These are phyloP conservation scores for Xerocomellus chrysenteron DNA, from an alignment of 768 basidiomycete genomes.

Conservation along the genomic window DNA sequence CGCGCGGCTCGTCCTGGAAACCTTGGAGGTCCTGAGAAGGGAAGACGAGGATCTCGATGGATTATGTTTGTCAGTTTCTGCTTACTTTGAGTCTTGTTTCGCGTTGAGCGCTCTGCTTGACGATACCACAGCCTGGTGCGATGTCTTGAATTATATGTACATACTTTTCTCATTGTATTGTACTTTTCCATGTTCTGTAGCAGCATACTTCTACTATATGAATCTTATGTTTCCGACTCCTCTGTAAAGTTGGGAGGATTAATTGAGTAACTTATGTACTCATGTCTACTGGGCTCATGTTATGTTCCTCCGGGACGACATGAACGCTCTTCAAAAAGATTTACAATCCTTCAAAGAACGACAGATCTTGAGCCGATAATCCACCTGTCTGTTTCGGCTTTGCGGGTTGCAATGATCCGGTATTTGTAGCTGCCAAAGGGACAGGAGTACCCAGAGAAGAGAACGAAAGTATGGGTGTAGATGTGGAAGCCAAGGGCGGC, in stretches of 20 bases:
- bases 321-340: not conserved
- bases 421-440: conserved; percentile 13
- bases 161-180: not conserved
- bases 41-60: not conserved
- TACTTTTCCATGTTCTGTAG: not conserved
- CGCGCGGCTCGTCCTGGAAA: conserved; percentile 10
- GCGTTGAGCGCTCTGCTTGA: not conserved
- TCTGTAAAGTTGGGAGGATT: not conserved
- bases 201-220: not conserved
- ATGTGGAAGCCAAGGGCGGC: conserved; percentile 3
- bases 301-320: not conserved
- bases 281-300: not conserved
- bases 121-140: conserved; percentile 5
- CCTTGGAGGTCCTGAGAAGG: conserved; percentile 14
- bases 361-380: conserved; percentile 79
- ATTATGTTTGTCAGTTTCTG: not conserved
- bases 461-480: conserved; percentile 20
- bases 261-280: not conserved
- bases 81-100: not conserved
- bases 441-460: conserved; percentile 7
- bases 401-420: conserved; percentile 4
- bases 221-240: not conserved
- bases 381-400: conserved; percentile 45
- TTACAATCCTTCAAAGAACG: conserved; percentile 81
- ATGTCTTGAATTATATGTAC: not conserved